A percentile compares a stretch with the other conserved stretches of the same genome.
Conservation (phyloP, 306 rosid genomes). For the Lupinus albus region DNA sequence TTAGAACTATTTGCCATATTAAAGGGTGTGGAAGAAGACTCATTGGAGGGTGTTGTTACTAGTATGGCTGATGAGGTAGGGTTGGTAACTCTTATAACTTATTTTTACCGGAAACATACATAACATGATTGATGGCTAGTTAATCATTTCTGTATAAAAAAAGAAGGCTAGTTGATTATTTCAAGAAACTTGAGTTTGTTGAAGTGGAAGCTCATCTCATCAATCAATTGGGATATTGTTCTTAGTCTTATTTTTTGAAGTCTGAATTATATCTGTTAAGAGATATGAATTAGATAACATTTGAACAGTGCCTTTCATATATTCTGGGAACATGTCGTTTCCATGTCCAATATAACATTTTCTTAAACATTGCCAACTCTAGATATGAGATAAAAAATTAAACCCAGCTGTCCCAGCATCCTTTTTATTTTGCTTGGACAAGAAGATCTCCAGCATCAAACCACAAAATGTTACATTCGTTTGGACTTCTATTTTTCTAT, state of each 20-base stretch:
- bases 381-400: neutral
- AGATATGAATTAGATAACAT: neutral
- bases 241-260: constrained; percentile 10
- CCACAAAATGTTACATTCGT: too few species aligned
- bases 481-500: too few species aligned
- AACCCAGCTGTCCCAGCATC: neutral
- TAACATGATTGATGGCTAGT: constrained; percentile 18
- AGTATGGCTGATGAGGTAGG: constrained; percentile 94
- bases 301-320: neutral
- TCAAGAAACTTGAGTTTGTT: constrained; percentile 25
- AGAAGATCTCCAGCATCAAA: neutral
- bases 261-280: neutral
- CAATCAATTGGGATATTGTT: constrained; percentile 3
- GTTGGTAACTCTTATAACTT: constrained; percentile 26
- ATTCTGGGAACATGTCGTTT: neutral
- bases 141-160: neutral
- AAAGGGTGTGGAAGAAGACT: constrained; percentile 86
- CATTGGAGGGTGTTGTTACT: constrained; percentile 58
- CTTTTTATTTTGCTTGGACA: neutral
- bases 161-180: constrained; percentile 7
- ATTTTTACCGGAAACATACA: neutral
- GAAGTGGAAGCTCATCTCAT: constrained; percentile 4
- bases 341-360: neutral
- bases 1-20: constrained; percentile 82
- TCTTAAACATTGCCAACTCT: neutral